phyloP scores from a whole-genome alignment of 116 monocot genomes.

The Dioscorea cayenensis region DNA sequence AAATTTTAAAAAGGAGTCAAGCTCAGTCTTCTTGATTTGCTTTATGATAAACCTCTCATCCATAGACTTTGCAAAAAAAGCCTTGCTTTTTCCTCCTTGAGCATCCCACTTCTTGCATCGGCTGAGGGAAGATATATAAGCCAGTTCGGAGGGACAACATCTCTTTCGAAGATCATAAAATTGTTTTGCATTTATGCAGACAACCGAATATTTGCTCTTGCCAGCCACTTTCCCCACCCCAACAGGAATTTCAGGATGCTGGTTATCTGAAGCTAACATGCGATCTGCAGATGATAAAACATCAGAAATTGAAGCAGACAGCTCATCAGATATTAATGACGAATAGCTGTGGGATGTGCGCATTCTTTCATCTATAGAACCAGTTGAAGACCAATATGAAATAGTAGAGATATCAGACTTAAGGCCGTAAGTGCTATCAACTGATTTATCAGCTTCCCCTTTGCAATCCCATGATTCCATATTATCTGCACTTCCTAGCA shows the following conservation, averaged over 20 bases:
- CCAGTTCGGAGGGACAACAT: slow-evolving; percentile 81
- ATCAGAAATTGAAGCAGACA: slow-evolving; percentile 20
- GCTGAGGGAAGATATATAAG: slow-evolving; percentile 75
- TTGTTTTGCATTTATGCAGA: slow-evolving; percentile 67
- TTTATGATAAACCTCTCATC: slow-evolving; percentile 98
- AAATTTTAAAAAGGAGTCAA: slow-evolving; percentile 90
- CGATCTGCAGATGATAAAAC: slow-evolving; percentile 25
- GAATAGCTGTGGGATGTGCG: slow-evolving; percentile 25
- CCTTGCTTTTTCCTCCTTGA: slow-evolving; percentile 96
- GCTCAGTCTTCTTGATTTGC: slow-evolving; percentile 86
- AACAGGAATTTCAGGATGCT: slow-evolving; percentile 55
- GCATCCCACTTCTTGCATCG: slow-evolving; percentile 98
- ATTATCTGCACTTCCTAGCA: slow-evolving; percentile 7
- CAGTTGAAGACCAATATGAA: slow-evolving; percentile 39
- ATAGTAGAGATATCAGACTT: slow-evolving; percentile 27
- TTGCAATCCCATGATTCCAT: slow-evolving; percentile 20
- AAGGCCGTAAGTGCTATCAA: slow-evolving; percentile 16
- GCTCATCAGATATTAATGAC: slow-evolving; percentile 55
- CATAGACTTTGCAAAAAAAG: slow-evolving; percentile 87
- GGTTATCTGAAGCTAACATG: slow-evolving; percentile 30
- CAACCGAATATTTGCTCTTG: slow-evolving; percentile 66
- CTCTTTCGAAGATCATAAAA: slow-evolving; percentile 64
- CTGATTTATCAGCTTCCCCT: slow-evolving; percentile 15
- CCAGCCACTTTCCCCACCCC: slow-evolving; percentile 27
- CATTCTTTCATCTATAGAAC: slow-evolving; percentile 37